Conservation (phyloP, 768 basidiomycete species). For the Suillus americanus region DNA sequence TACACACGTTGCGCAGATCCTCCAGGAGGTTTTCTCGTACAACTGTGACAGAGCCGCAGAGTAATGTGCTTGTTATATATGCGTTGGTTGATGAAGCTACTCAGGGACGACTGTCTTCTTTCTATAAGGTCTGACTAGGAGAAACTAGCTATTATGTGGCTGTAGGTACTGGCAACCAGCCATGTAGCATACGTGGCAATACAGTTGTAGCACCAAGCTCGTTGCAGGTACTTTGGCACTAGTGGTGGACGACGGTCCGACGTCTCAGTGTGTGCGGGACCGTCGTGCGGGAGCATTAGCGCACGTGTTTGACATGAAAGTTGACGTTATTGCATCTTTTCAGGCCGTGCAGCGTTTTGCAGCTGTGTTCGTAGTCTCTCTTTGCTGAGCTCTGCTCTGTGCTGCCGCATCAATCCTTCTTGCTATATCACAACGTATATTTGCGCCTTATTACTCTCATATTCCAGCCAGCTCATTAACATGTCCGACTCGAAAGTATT, state of each 20-base stretch:
- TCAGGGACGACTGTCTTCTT: background rate
- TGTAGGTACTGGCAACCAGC: background rate
- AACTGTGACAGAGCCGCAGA: background rate
- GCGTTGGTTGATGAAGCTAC: background rate
- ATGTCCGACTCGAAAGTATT: constrained; percentile 42
- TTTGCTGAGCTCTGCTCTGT: background rate
- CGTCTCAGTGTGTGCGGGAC: background rate
- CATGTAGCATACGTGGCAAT: background rate
- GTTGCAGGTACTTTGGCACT: background rate
- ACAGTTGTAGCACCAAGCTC: background rate
- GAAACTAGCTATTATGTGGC: background rate
- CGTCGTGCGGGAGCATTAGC: background rate
- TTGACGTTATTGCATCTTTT: background rate
- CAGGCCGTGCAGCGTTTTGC: background rate
- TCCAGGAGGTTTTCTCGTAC: background rate
- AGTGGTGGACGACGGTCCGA: background rate
- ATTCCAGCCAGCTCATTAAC: background rate
- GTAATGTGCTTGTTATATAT: background rate
- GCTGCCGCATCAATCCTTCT: background rate
- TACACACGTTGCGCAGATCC: background rate
- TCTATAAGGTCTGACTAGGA: background rate
- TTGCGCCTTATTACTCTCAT: background rate
- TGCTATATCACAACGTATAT: background rate
- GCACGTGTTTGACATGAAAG: background rate
- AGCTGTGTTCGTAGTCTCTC: background rate